Evolutionary conservation across 2,329 filamentous ascomycete species (phyloP).

Genomic region (Phialocephala sp.): DNA sequence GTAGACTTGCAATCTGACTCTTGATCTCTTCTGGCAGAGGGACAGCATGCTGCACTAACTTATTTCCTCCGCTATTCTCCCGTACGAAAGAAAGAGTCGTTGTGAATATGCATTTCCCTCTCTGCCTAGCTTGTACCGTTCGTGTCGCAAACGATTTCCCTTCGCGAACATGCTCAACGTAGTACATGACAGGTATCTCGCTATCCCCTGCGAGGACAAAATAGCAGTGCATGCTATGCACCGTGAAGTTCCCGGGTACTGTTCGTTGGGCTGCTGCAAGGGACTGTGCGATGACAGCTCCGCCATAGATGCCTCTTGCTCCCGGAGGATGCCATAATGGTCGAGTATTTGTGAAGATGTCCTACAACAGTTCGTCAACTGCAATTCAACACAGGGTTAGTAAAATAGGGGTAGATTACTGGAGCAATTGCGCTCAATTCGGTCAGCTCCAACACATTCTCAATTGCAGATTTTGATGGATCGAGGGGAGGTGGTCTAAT

Average conservation of each 20-base stretch:
- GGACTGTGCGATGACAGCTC: conserved; percentile 90
- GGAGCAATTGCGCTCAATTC: conserved; percentile 77
- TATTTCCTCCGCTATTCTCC: conserved; percentile 59
- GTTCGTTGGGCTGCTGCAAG: conserved; percentile 88
- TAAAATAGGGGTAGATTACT: conserved; percentile 52
- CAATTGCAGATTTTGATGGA: conserved; percentile 76
- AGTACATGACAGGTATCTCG: conserved; percentile 87
- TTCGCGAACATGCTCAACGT: conserved; percentile 92
- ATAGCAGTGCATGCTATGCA: conserved; percentile 99
- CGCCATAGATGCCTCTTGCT: conserved; percentile 92
- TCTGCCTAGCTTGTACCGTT: conserved; percentile 93
- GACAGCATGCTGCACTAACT: conserved; percentile 68
- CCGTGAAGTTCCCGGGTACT: conserved; percentile 77
- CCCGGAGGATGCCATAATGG: conserved; percentile 91
- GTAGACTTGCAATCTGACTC: conserved; percentile 25
- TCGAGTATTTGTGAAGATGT: conserved; percentile 94
- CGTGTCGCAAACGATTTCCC: conserved; percentile 89
- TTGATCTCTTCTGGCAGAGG: conserved; percentile 57
- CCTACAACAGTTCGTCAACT: conserved; percentile 51
- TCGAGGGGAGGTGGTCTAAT: conserved; percentile 78
- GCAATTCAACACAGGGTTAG: background rate
- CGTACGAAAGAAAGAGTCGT: conserved; percentile 89
- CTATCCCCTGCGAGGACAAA: conserved; percentile 91
- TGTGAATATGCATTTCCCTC: conserved; percentile 90
- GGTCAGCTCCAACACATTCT: conserved; percentile 87